phyloP scores from a whole-genome alignment of 768 basidiomycete genomes.

The Russula olivacea region DNA sequence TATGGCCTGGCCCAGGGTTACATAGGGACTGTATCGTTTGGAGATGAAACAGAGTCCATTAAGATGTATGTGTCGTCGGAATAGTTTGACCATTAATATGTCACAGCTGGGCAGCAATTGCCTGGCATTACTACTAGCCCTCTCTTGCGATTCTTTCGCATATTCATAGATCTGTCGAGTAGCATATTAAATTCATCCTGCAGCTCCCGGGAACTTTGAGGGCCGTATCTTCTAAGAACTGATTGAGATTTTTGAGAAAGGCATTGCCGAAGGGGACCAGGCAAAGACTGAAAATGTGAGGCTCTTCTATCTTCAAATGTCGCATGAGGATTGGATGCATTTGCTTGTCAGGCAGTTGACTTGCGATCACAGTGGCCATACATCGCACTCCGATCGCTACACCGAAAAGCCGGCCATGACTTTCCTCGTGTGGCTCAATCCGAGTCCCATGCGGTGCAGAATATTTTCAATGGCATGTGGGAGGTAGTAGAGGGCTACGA shows the following conservation, averaged over 20 bases:
- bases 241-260: conserved; percentile 1
- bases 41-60: not conserved
- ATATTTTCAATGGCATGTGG: not conserved
- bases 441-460: not conserved
- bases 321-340: not conserved
- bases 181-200: not conserved
- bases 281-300: not conserved
- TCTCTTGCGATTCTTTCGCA: not conserved
- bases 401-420: not conserved
- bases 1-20: too few species aligned
- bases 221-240: not conserved
- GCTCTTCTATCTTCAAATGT: not conserved
- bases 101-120: not conserved
- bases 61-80: not conserved
- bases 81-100: too few species aligned
- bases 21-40: too few species aligned
- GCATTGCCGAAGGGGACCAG: not conserved
- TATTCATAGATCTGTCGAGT: not conserved
- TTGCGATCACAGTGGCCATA: not conserved
- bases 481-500: not conserved
- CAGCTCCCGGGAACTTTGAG: not conserved
- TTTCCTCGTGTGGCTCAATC: too few species aligned
- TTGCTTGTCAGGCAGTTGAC: not conserved
- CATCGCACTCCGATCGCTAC: conserved; percentile 6
- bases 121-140: not conserved